Evolutionary conservation across 2,329 filamentous ascomycete genomes (phyloP).

Genomic region (Aaosphaeria arxii): DNA sequence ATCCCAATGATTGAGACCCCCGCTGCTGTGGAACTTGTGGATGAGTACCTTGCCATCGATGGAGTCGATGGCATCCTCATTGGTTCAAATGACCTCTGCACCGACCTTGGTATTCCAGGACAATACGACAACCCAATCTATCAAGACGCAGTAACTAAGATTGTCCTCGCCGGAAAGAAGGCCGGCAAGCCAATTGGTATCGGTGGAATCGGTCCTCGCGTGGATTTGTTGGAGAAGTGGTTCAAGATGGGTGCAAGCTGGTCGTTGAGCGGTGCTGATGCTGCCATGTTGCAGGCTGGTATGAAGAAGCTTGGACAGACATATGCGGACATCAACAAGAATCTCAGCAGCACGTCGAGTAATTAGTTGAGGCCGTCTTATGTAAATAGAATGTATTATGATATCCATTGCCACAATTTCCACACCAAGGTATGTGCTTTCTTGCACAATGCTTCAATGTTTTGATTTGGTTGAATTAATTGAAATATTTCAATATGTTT

Average conservation of each 20-base stretch:
- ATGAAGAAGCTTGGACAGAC: not conserved
- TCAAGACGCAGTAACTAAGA: not conserved
- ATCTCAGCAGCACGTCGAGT: no score
- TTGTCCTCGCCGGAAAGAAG: not conserved
- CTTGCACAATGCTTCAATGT: no score
- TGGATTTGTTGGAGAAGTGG: not conserved
- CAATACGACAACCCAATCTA: slow-evolving; percentile 34
- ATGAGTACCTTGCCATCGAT: not conserved
- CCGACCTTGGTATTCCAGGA: slow-evolving; percentile 44
- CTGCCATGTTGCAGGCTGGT: not conserved
- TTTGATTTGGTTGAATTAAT: no score
- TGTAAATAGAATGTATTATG: no score
- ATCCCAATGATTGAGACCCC: not conserved
- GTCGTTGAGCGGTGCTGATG: not conserved
- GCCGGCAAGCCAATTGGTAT: not conserved
- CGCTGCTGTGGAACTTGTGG: not conserved
- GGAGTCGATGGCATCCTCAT: slow-evolving; percentile 43
- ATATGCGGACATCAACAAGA: no score
- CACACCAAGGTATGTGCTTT: no score
- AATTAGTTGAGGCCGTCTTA: no score
- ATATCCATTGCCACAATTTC: no score
- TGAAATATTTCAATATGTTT: no score
- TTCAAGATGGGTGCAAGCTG: not conserved
- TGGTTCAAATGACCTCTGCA: slow-evolving; percentile 45
- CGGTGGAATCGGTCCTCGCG: not conserved